Evolutionary conservation across 441 rosid genomes (phyloP).

Genomic region (Jatropha multifida): DNA sequence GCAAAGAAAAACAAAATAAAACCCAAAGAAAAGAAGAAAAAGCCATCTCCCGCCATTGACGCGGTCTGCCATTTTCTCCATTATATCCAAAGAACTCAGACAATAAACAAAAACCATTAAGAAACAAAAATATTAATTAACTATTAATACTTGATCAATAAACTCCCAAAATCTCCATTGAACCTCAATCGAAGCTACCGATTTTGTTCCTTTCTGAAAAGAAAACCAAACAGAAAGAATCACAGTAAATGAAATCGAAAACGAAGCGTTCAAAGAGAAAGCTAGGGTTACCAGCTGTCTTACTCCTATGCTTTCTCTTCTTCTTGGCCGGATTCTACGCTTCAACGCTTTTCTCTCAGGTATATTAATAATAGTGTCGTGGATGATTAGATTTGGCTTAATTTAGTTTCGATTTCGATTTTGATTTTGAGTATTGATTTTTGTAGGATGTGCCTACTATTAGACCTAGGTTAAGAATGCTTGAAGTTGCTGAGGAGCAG

Average conservation of each 20-base stretch:
- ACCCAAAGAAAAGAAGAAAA: neutral
- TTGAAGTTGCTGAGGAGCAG: conserved; percentile 43
- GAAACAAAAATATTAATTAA: neutral
- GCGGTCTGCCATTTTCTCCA: conserved; percentile 8
- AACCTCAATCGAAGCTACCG: too few species aligned
- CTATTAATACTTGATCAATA: neutral
- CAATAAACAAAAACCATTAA: neutral
- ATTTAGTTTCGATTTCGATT: conserved; percentile 19
- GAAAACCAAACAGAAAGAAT: neutral
- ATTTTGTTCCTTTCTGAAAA: too few species aligned
- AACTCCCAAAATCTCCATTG: neutral
- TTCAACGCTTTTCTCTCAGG: conserved; percentile 49
- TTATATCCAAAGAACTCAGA: neutral
- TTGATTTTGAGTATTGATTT: conserved; percentile 20
- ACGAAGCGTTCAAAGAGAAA: conserved; percentile 51
- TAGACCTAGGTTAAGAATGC: conserved; percentile 53
- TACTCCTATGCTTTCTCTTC: conserved; percentile 51
- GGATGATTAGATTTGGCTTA: neutral
- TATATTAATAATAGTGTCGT: neutral
- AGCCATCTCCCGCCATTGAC: conserved; percentile 9
- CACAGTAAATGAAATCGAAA: conserved; percentile 52
- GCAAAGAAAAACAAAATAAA: neutral
- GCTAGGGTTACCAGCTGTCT: conserved; percentile 47
- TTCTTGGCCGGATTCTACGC: conserved; percentile 65
- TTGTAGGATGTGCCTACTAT: conserved; percentile 53